Base-by-base conservation (phyloP, 2,329 filamentous ascomycete species). In the Neurospora crassa region DNA sequence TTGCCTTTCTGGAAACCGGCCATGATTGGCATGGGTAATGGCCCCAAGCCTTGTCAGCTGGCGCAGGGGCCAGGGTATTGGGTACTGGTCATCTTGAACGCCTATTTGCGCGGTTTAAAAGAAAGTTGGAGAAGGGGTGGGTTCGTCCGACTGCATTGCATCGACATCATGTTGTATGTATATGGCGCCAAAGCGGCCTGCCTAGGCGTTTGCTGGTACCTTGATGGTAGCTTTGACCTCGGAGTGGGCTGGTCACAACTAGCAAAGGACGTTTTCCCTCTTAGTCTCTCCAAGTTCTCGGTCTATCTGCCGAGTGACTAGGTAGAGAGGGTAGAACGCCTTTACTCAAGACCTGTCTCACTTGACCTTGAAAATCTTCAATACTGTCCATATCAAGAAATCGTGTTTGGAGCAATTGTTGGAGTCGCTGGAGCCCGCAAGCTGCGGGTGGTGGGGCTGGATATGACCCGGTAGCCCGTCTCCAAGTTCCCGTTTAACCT, bases 401-500 rank as follows among this genome's bases (percentile, higher is more conserved):
- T 69, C 34, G 43, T 47, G 72, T 53, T 41, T 40, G 18, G 70
- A 67, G 37, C 37, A 37, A 37, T 47, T 42, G 42, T 40, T 67
- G 42, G n/a, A 67, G 67, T 37, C 70, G 70, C 69, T 71, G 71
- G 68, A 69, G 67, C 70, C 67, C 70, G 29, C 68, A 40, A 59
- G 47, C 40, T 70, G 63, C 70, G 67, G 69, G 47, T 69, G 47
- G 63, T 67, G 47, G 43, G 41, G 24, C n/a, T 71, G 67, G 74
- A 75, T 71, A 75, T 75, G 74, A 76, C 75, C 75, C 75, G 76
- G 75, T 71, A 74, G 73, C 73, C 76, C 76, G 74, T 72, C 75
- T 72, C 70, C 70, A 72, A 63, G 69, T 63, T 34, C 70, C 70
- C 59, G 74, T 76, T 77, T 76, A 76, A 74, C 74, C 76, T 74